These are phyloP conservation scores for Rugiboletus extremiorientalis DNA, from an alignment of 1,284 basidiomycete species.

Conservation along the genomic window DNA sequence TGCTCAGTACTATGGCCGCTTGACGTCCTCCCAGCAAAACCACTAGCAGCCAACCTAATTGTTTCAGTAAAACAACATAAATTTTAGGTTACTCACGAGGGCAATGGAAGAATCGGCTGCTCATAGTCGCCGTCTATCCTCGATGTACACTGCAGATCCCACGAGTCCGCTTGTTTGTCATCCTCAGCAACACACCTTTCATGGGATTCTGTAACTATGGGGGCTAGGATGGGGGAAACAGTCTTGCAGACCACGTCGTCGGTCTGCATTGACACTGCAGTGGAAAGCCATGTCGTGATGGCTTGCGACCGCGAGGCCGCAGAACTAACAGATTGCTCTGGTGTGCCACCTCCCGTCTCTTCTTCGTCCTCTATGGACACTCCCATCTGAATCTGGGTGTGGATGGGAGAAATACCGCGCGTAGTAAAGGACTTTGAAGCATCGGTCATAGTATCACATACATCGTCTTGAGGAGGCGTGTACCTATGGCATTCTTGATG, in stretches of 20 bases:
- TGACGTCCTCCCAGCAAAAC: background rate
- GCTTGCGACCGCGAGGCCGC: background rate
- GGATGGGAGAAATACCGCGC: no score
- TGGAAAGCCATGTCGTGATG: no score
- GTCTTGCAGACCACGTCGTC: background rate
- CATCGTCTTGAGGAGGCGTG: background rate
- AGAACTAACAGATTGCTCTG: background rate
- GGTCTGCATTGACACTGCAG: background rate
- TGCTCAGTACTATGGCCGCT: background rate
- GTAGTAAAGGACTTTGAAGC: background rate
- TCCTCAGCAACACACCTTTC: background rate
- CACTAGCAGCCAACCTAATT: background rate
- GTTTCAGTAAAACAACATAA: background rate
- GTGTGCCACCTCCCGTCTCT: background rate
- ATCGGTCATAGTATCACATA: background rate
- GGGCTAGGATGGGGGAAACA: background rate
- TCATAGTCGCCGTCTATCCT: background rate
- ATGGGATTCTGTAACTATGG: background rate
- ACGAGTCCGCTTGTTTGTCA: background rate
- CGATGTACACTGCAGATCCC: background rate
- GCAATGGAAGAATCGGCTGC: background rate
- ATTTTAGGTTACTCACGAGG: conserved; percentile 11
- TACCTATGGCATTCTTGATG: background rate
- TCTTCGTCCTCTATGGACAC: background rate
- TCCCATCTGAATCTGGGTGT: background rate